A percentile compares a stretch with the other conserved stretches of the same genome.
Conservation (phyloP, 345 rosid genomes). For the Lepidium aucheri region DNA sequence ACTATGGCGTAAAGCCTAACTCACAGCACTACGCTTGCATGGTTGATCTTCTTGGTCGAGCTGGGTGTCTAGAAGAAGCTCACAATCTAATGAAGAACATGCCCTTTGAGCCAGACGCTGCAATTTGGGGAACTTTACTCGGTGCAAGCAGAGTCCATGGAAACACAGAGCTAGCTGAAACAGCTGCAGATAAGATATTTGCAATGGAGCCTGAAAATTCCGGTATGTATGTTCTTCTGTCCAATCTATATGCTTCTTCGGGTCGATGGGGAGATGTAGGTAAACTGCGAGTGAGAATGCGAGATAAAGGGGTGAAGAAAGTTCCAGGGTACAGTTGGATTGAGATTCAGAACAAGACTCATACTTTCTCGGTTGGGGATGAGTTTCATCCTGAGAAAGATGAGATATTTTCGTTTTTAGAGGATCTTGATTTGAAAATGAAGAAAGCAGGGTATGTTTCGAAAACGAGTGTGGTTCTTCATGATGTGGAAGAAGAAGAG, state of each 20-base stretch:
- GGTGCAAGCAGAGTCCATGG: conserved; percentile 73
- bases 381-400: conserved; percentile 48
- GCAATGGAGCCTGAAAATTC: conserved; percentile 64
- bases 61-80: conserved; percentile 58
- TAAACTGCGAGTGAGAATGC: conserved; percentile 53
- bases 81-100: conserved; percentile 42
- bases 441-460: conserved; percentile 50
- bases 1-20: conserved; percentile 47
- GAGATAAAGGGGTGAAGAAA: conserved; percentile 56
- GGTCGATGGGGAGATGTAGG: conserved; percentile 62
- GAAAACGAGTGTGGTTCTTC: conserved; percentile 52
- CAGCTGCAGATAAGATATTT: conserved; percentile 49
- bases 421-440: conserved; percentile 53
- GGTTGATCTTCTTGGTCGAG: conserved; percentile 77
- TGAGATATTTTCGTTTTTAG: conserved; percentile 45
- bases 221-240: conserved; percentile 69
- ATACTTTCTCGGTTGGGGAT: conserved; percentile 55
- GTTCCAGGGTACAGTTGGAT: conserved; percentile 64
- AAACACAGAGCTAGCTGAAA: conserved; percentile 52
- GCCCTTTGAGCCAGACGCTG: conserved; percentile 65
- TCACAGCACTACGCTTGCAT: conserved; percentile 59
- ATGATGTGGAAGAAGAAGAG: conserved; percentile 76
- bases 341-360: conserved; percentile 54
- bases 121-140: conserved; percentile 75
- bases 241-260: conserved; percentile 58